A percentile compares a stretch with the other conserved stretches of the same genome.
phyloP scores from a whole-genome alignment of 768 basidiomycete genomes.

The Leccinum barrowsii region DNA sequence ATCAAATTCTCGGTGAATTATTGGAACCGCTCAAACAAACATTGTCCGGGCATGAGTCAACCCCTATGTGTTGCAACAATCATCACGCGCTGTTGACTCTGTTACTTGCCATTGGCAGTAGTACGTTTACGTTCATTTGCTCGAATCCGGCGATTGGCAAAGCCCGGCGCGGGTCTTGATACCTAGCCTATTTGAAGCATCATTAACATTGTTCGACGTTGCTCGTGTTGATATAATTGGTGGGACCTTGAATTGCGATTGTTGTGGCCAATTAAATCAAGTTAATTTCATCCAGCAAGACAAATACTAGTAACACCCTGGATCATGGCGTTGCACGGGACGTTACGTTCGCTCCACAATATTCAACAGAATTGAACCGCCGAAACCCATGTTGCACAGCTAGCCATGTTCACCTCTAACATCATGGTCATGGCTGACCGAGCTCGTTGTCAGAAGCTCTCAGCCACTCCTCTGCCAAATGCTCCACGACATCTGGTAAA shows the following conservation, averaged over 20 bases:
- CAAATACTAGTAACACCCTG: too few species aligned
- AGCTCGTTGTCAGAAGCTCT: conserved; percentile 53
- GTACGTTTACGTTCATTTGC: too few species aligned
- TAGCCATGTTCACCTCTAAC: not conserved
- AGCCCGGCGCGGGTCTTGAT: not conserved
- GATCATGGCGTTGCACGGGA: not conserved
- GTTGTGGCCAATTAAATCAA: too few species aligned
- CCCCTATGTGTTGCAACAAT: not conserved
- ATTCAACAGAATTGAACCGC: too few species aligned
- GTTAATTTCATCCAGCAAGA: too few species aligned
- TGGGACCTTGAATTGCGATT: not conserved
- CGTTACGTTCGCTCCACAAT: too few species aligned
- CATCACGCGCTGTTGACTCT: not conserved
- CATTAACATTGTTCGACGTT: too few species aligned
- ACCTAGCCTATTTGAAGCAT: not conserved
- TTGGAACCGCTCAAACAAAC: too few species aligned
- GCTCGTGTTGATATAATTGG: too few species aligned
- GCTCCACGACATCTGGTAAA: conserved; percentile 54
- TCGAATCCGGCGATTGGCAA: not conserved
- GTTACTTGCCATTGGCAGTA: too few species aligned
- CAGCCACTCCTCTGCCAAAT: conserved; percentile 68
- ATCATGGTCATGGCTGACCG: conserved; percentile 27
- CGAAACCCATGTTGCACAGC: not conserved
- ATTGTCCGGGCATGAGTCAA: not conserved
- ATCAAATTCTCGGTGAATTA: not conserved